Evolutionary conservation across 495 filamentous ascomycete genomes (phyloP).

Genomic region (Pseudoneurospora amorphoporcata): DNA sequence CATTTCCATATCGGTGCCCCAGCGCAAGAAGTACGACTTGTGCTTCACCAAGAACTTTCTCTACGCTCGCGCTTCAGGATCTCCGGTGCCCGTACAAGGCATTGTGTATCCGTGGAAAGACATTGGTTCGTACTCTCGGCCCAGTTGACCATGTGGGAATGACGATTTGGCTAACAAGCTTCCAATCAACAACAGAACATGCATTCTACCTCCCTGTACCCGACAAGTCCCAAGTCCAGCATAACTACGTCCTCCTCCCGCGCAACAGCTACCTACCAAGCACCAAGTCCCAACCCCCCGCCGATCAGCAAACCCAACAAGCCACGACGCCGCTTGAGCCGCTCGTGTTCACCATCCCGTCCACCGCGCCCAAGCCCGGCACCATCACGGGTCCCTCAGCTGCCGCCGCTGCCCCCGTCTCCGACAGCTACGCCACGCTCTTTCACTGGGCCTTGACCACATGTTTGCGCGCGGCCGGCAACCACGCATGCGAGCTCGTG

Average conservation of each 20-base stretch:
- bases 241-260: constrained; percentile 84
- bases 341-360: constrained; percentile 74
- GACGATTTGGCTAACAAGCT: background rate
- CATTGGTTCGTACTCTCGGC: constrained; percentile 50
- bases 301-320: constrained; percentile 19
- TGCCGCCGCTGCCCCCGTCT: constrained; percentile 40
- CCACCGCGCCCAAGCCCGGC: constrained; percentile 58
- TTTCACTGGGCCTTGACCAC: constrained; percentile 56
- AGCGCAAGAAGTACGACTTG: constrained; percentile 84
- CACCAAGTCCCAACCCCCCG: constrained; percentile 11
- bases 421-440: constrained; percentile 48
- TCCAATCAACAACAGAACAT: constrained; percentile 44
- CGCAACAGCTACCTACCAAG: constrained; percentile 44
- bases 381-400: constrained; percentile 35
- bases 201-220: constrained; percentile 77
- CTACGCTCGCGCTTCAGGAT: constrained; percentile 54
- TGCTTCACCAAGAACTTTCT: constrained; percentile 59
- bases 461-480: constrained; percentile 42
- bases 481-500: constrained; percentile 48
- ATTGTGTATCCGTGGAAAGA: constrained; percentile 55
- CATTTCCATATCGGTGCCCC: constrained; percentile 67
- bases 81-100: constrained; percentile 56
- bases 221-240: constrained; percentile 78
- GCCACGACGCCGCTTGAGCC: constrained; percentile 45
- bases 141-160: constrained; percentile 6